Evolutionary conservation across 768 basidiomycete genomes (phyloP).

Genomic region (Chalciporus pseudorubinellus): DNA sequence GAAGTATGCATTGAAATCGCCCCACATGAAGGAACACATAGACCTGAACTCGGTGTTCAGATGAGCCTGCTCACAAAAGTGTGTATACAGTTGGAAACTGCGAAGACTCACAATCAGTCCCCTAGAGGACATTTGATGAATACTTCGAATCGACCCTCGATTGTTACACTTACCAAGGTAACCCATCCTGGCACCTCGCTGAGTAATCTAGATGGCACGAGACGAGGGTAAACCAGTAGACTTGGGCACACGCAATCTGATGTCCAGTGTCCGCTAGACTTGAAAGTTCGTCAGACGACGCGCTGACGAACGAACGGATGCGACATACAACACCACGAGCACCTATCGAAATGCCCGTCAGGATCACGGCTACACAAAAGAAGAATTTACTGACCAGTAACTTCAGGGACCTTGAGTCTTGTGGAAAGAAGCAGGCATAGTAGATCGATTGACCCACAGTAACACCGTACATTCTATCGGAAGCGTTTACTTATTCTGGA

Average conservation of each 20-base stretch:
- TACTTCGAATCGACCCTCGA: background rate
- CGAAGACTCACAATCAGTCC: conserved; percentile 7
- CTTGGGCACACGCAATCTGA: conserved; percentile 1
- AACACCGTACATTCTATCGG: conserved; percentile 10
- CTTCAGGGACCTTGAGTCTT: background rate
- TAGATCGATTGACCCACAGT: conserved; percentile 9
- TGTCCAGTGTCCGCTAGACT: conserved; percentile 8
- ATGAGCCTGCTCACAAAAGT: background rate
- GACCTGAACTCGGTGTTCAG: background rate
- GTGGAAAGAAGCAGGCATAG: conserved; percentile 7
- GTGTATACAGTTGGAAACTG: too few relatives aligned
- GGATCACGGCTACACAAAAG: background rate
- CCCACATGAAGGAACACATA: conserved; percentile 10
- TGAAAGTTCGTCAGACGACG: background rate
- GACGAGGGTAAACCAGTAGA: conserved; percentile 7
- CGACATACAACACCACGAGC: conserved; percentile 11
- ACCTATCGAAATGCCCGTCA: conserved; percentile 3
- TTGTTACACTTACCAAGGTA: conserved; percentile 10
- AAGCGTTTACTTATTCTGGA: background rate
- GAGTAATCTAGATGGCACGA: conserved; percentile 1
- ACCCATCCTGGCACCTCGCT: background rate
- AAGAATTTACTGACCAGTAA: background rate
- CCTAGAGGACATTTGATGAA: background rate
- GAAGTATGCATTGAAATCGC: background rate
- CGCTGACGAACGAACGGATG: background rate